Evolutionary conservation across 805 yeast genomes (phyloP).

Genomic region (Kluyveromyces nonfermentans): DNA sequence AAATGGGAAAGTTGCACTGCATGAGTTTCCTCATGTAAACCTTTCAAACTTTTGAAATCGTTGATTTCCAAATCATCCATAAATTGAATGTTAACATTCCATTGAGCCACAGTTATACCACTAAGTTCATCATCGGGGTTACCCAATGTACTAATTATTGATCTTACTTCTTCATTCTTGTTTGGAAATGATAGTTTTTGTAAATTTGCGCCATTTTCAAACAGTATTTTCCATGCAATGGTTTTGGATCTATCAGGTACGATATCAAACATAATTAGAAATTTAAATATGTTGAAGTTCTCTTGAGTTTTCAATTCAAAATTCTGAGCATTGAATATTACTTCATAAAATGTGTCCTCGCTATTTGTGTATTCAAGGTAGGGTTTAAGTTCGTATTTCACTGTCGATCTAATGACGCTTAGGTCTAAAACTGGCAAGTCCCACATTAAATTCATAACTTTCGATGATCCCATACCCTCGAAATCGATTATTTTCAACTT

Average conservation of each 20-base stretch:
- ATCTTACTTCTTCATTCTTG: slow-evolving; percentile 4
- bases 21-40: slow-evolving; percentile 15
- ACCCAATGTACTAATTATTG: slow-evolving; percentile 10
- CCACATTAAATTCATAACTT: slow-evolving; percentile 12
- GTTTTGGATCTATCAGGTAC: neutral
- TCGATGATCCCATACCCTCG: slow-evolving; percentile 10
- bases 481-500: slow-evolving; percentile 16
- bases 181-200: slow-evolving; percentile 4
- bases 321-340: slow-evolving; percentile 8
- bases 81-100: slow-evolving; percentile 11
- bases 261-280: neutral
- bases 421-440: slow-evolving; percentile 1
- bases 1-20: slow-evolving; percentile 19
- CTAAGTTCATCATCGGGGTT: slow-evolving; percentile 4
- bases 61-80: slow-evolving; percentile 12
- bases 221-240: slow-evolving; percentile 10
- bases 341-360: slow-evolving; percentile 10
- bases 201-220: slow-evolving; percentile 13
- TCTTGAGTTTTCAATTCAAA: slow-evolving; percentile 12
- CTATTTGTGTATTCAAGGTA: slow-evolving; percentile 10
- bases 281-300: slow-evolving; percentile 14
- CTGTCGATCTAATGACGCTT: slow-evolving; percentile 4
- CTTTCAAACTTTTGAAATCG: slow-evolving; percentile 14
- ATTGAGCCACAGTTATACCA: slow-evolving; percentile 6
- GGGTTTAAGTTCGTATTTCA: slow-evolving; percentile 17